phyloP scores from a whole-genome alignment of 1,284 basidiomycete species.

The Ceratobasidium sp. region DNA sequence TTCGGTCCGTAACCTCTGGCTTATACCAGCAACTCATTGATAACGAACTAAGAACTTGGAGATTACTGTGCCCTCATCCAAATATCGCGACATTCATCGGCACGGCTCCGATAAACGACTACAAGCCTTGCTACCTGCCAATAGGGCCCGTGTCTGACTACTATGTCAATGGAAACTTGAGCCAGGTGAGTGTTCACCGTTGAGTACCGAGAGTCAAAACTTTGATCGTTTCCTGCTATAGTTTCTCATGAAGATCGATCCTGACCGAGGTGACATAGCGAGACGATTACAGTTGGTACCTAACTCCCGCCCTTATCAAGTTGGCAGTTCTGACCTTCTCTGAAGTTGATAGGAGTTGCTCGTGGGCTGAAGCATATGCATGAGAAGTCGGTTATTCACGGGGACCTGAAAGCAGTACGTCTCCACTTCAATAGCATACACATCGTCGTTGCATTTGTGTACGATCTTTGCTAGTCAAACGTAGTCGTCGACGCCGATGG shows the following conservation, averaged over 20 bases:
- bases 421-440: background rate
- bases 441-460: background rate
- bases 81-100: slow-evolving; percentile 30
- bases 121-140: slow-evolving; percentile 8
- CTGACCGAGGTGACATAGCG: background rate
- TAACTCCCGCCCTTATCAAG: background rate
- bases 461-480: slow-evolving; percentile 1
- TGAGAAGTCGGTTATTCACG: slow-evolving; percentile 22
- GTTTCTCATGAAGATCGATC: slow-evolving; percentile 14
- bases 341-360: slow-evolving; percentile 21
- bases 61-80: slow-evolving; percentile 24
- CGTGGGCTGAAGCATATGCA: slow-evolving; percentile 25
- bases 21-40: background rate
- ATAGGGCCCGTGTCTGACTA: slow-evolving; percentile 7
- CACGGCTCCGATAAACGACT: slow-evolving; percentile 17
- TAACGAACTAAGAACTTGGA: slow-evolving; percentile 29
- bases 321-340: background rate
- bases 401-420: slow-evolving; percentile 33
- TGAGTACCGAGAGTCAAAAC: too few relatives aligned
- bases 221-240: background rate
- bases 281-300: background rate
- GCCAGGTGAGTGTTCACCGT: background rate
- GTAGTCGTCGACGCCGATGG: slow-evolving; percentile 14
- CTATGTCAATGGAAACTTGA: slow-evolving; percentile 8
- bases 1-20: background rate